Evolutionary conservation across 768 basidiomycete species (phyloP), one percentile per base, ranked within the genome.

Genomic region (Pleurotus tuber-regium): DNA sequence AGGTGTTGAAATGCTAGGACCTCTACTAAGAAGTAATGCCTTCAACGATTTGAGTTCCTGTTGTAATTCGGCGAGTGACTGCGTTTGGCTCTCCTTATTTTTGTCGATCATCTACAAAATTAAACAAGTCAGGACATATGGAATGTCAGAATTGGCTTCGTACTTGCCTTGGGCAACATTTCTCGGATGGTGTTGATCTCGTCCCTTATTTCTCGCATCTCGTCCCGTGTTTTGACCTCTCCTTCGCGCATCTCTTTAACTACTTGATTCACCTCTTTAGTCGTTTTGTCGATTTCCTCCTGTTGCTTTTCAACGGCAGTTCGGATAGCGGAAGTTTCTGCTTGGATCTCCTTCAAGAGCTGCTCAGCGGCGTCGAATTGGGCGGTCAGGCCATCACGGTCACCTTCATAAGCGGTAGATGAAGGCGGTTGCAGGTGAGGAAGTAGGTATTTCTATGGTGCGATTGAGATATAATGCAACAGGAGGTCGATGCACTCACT

Each of bases 1-100:
- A 24, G 80, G 71, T 16, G 42, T 19, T 1, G 82, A 59, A 25
- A 73, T 61, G 16, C 68, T 66, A 4, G 86, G 73, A 4, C 87
- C 82, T 28, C 89, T 83, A 57, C 83, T 90, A 6, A 95, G 76
- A 6, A 98, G 71, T 21, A 98, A 77, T 0, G 94, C 84, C 66
- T 98, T 98, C 54, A 98, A 74, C 0, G 95, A 98, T 63, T 94
- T 93, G 61, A 98, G 79, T 63, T 98, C 96, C 58, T 92, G 86
- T 60, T 97, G 94, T 10, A 98, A 76, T 59, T 98, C 96, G 48
- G 78, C 70, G 11, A 98, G 75, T 1, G 92, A 90, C 54, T 87
- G 83, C 18, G 82, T 79, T 67, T 97, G 93, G 11, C 81, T 78
- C 50, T 92, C 87, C 64, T 92, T 90, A 64, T 87, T 91, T 71